phyloP scores from a whole-genome alignment of 176 grass and related monocot genomes.

The Neostapfia colusana region DNA sequence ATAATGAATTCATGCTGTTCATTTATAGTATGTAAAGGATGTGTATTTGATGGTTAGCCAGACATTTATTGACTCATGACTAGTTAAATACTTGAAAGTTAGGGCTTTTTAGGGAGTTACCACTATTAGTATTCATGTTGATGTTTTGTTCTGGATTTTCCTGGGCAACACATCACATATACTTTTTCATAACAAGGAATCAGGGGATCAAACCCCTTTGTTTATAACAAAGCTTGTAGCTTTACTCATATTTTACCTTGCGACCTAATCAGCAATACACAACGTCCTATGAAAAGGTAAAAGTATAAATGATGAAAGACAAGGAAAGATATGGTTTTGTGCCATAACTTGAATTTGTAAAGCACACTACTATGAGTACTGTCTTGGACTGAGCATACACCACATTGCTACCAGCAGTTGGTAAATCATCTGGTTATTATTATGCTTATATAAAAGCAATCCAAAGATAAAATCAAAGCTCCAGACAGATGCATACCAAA shows the following conservation, averaged over 20 bases:
- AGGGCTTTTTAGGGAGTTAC: not conserved
- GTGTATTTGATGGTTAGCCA: conserved; percentile 7
- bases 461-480: not conserved
- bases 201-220: not conserved
- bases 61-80: conserved; percentile 14
- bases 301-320: not conserved
- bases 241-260: not conserved
- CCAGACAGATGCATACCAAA: too few species aligned
- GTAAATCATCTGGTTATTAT: conserved; percentile 14
- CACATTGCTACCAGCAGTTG: conserved; percentile 10
- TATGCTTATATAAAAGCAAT: not conserved
- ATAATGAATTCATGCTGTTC: not conserved
- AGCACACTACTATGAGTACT: not conserved
- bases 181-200: not conserved
- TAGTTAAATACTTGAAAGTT: not conserved
- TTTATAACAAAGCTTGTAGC: not conserved
- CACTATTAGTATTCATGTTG: not conserved
- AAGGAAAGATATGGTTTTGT: not conserved
- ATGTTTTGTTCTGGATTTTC: too few species aligned
- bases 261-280: not conserved
- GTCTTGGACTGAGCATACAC: not conserved
- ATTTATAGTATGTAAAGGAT: not conserved
- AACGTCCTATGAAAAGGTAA: not conserved
- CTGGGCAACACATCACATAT: not conserved
- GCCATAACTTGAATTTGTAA: not conserved